These are phyloP conservation scores for Tolypocladium capitatum DNA, from an alignment of 2,329 filamentous ascomycete species.

Conservation along the genomic window DNA sequence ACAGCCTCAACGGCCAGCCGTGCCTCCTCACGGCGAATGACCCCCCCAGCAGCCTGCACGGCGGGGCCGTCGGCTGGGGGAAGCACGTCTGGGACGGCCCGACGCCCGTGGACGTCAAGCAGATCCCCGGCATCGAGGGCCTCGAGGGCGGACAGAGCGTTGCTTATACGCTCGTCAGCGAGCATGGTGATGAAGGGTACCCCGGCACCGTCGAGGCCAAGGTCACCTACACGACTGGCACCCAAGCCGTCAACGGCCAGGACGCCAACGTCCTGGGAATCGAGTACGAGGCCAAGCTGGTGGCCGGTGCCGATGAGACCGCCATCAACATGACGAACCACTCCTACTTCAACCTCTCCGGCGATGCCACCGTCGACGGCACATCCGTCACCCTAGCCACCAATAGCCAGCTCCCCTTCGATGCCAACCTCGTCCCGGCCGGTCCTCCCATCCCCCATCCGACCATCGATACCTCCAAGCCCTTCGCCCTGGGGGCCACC, in stretches of 20 bases:
- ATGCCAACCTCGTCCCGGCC: constrained; percentile 60
- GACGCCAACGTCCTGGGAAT: constrained; percentile 63
- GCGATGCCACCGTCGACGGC: constrained; percentile 37
- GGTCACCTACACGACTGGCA: constrained; percentile 67
- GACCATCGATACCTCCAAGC: constrained; percentile 48
- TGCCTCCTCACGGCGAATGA: constrained; percentile 68
- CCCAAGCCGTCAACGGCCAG: constrained; percentile 46
- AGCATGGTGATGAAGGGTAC: constrained; percentile 79
- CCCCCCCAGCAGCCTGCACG: constrained; percentile 62
- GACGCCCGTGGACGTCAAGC: constrained; percentile 37
- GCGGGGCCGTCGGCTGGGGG: constrained; percentile 65
- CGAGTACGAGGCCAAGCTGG: constrained; percentile 79
- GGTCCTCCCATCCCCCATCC: constrained; percentile 51
- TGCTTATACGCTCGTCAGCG: constrained; percentile 52
- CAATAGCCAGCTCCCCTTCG: constrained; percentile 57
- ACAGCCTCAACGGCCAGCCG: constrained; percentile 54
- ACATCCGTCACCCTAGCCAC: constrained; percentile 55
- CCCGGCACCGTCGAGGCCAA: constrained; percentile 70
- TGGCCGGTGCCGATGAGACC: constrained; percentile 74
- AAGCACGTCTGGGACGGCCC: constrained; percentile 68
- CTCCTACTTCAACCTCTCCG: constrained; percentile 60
- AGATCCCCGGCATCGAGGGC: constrained; percentile 35
- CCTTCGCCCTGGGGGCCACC: constrained; percentile 58
- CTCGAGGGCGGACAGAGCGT: constrained; percentile 52
- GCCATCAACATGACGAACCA: constrained; percentile 92